Conservation (phyloP, 176 grass and related monocot species). For the Juncus inflexus region DNA sequence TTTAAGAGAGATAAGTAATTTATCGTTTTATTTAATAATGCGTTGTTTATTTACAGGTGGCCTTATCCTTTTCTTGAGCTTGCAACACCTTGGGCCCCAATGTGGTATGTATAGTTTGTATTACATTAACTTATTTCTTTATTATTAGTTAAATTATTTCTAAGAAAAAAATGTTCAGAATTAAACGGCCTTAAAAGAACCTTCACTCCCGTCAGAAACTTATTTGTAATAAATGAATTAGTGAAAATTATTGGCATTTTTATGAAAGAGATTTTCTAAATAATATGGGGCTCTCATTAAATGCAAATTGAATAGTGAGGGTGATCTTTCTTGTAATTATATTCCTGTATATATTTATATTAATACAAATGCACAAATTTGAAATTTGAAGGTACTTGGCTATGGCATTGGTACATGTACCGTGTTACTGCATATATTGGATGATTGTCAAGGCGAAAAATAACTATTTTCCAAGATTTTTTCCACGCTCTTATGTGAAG, state of each 20-base stretch:
- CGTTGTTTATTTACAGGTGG: constrained; percentile 60
- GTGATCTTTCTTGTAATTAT: neutral
- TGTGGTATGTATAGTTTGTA: constrained; percentile 43
- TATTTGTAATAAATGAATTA: neutral
- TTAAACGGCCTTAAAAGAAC: no score
- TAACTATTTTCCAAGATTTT: constrained; percentile 48
- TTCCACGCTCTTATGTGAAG: constrained; percentile 49
- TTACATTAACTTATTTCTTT: neutral
- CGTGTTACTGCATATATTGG: constrained; percentile 76
- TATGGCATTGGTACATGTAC: constrained; percentile 75
- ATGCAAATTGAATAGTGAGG: neutral
- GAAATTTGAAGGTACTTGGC: constrained; percentile 51
- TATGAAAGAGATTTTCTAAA: neutral
- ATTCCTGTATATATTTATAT: neutral
- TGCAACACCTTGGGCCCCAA: constrained; percentile 48
- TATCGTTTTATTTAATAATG: neutral
- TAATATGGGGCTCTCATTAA: neutral
- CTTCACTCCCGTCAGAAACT: neutral
- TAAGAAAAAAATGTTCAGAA: neutral
- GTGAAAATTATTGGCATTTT: neutral
- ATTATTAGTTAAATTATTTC: neutral
- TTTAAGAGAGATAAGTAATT: neutral
- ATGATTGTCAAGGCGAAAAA: constrained; percentile 55
- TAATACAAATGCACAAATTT: no score
- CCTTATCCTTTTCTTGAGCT: constrained; percentile 91